phyloP scores from a whole-genome alignment of 495 filamentous ascomycete genomes.

The Viridothelium virens region DNA sequence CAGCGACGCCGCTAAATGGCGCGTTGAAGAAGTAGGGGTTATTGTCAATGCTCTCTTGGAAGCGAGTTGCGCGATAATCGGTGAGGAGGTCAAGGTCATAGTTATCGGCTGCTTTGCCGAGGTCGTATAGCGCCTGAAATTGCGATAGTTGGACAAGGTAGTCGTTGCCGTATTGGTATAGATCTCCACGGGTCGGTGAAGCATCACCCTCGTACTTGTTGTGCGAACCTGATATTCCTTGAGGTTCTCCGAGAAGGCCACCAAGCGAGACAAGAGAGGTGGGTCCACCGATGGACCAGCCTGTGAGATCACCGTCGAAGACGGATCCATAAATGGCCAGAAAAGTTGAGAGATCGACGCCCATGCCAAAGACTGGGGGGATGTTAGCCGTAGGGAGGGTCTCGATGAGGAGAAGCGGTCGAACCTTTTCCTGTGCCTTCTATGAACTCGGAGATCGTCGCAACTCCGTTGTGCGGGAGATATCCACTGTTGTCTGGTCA shows the following conservation, averaged over 20 bases:
- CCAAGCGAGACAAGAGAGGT: constrained; percentile 18
- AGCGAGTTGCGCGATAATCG: constrained; percentile 24
- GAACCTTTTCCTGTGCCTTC: constrained; percentile 25
- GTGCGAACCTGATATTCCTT: constrained; percentile 45
- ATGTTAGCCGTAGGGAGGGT: constrained; percentile 24
- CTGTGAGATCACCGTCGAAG: constrained; percentile 40
- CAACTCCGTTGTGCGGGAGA: constrained; percentile 45
- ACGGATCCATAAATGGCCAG: constrained; percentile 44
- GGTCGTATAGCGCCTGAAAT: constrained; percentile 29
- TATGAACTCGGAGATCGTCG: constrained; percentile 29
- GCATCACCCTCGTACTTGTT: constrained; percentile 50
- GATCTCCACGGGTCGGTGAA: constrained; percentile 47
- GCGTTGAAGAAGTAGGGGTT: constrained; percentile 36
- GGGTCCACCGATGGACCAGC: constrained; percentile 29
- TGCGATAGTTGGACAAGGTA: constrained; percentile 28
- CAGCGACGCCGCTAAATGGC: constrained; percentile 26
- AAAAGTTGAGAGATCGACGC: constrained; percentile 41
- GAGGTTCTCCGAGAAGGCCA: constrained; percentile 32
- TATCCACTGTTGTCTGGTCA: constrained; percentile 43
- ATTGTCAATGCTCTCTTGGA: constrained; percentile 26
- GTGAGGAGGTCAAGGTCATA: constrained; percentile 21
- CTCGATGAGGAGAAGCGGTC: constrained; percentile 24
- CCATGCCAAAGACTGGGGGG: constrained; percentile 44
- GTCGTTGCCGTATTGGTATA: constrained; percentile 27
- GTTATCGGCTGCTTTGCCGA: constrained; percentile 14